Conservation (phyloP, 2,329 filamentous ascomycete genomes). For the Pyrenophora teres region DNA sequence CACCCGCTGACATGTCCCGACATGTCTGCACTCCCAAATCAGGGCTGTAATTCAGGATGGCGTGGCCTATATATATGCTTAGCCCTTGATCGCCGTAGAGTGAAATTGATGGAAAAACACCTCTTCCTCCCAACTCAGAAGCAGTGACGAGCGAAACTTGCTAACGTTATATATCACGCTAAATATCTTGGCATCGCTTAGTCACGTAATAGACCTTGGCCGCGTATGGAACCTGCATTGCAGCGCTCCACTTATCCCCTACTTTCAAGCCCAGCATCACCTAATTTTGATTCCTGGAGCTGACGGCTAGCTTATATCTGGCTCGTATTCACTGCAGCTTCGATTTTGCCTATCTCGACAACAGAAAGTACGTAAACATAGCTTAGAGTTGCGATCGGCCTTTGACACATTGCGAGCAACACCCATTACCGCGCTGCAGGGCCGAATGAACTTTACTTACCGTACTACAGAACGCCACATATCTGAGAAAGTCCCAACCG, state of each 20-base stretch:
- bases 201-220: conserved; percentile 12
- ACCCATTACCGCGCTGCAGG: conserved; percentile 7
- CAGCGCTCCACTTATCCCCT: conserved; percentile 17
- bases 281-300: background rate
- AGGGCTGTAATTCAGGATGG: no score
- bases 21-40: no score
- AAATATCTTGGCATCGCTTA: conserved; percentile 16
- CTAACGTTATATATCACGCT: background rate
- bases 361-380: conserved; percentile 4
- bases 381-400: conserved; percentile 4
- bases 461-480: conserved; percentile 2
- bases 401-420: conserved; percentile 9
- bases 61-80: no score
- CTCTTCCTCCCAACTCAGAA: no score
- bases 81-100: no score
- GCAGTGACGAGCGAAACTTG: background rate
- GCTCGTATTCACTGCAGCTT: background rate
- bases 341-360: background rate
- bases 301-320: background rate
- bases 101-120: background rate
- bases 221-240: conserved; percentile 9
- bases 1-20: no score
- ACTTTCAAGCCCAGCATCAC: conserved; percentile 10
- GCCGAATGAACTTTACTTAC: conserved; percentile 8
- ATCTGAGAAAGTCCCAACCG: background rate